phyloP scores from a whole-genome alignment of 805 yeast genomes.

The Zygoascus bituminiphila region DNA sequence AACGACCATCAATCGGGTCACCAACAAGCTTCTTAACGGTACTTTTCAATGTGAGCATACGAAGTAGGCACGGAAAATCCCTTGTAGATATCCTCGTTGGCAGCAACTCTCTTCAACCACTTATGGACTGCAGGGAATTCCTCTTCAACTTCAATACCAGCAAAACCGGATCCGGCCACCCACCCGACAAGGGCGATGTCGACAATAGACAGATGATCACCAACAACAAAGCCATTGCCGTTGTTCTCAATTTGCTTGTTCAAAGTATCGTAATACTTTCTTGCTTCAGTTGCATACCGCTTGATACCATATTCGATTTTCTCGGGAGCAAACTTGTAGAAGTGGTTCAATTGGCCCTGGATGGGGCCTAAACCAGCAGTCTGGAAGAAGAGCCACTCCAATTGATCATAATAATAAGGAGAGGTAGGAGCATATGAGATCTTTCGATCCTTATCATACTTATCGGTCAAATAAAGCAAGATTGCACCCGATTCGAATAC shows the following conservation, averaged over 20 bases:
- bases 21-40: background rate
- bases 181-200: slow-evolving; percentile 46
- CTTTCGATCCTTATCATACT: slow-evolving; percentile 48
- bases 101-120: slow-evolving; percentile 87
- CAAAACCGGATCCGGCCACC: slow-evolving; percentile 26
- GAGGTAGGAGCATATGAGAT: slow-evolving; percentile 31
- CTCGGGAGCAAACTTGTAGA: slow-evolving; percentile 38
- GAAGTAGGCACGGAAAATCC: slow-evolving; percentile 21
- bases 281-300: slow-evolving; percentile 44
- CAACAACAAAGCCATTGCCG: slow-evolving; percentile 46
- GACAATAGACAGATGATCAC: slow-evolving; percentile 48
- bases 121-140: slow-evolving; percentile 62
- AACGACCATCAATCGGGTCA: too few relatives aligned
- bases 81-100: slow-evolving; percentile 64
- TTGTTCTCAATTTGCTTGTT: slow-evolving; percentile 43
- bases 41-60: background rate
- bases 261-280: slow-evolving; percentile 45
- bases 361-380: slow-evolving; percentile 54
- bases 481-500: slow-evolving; percentile 58
- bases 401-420: slow-evolving; percentile 6
- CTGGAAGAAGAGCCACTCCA: slow-evolving; percentile 43
- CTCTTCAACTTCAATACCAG: slow-evolving; percentile 12
- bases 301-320: slow-evolving; percentile 47
- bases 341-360: slow-evolving; percentile 54
- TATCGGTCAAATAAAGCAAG: slow-evolving; percentile 49